Evolutionary conservation across 805 yeast genomes (phyloP).

Genomic region (Kockiozyma suomiensis): DNA sequence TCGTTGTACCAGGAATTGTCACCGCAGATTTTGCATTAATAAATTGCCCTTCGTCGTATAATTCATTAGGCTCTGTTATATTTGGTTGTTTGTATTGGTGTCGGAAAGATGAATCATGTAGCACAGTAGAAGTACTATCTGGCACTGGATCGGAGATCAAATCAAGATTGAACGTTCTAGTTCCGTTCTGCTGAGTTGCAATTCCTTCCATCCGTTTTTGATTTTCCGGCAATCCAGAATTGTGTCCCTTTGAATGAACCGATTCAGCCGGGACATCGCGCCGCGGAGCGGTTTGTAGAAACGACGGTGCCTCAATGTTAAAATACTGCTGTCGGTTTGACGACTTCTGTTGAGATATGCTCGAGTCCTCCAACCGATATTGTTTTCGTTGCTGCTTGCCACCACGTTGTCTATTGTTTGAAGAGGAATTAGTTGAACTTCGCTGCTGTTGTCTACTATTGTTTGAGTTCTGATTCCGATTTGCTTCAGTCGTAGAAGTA

Average conservation of each 20-base stretch:
- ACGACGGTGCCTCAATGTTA: neutral
- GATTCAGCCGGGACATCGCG: no score
- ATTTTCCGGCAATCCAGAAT: neutral
- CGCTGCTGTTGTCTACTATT: neutral
- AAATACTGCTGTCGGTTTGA: neutral
- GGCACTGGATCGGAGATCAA: neutral
- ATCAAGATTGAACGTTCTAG: neutral
- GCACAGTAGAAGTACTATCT: neutral
- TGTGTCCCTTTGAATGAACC: neutral
- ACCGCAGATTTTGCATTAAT: neutral
- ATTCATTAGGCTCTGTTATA: neutral
- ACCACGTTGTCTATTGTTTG: neutral
- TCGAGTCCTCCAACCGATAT: no score
- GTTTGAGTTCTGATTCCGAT: neutral
- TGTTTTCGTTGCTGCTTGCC: no score
- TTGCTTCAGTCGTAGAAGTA: neutral
- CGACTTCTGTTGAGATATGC: neutral
- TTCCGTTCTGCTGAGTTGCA: no score
- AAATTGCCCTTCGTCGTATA: constrained; percentile 15
- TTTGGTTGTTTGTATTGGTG: neutral
- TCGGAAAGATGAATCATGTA: neutral
- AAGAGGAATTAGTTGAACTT: neutral
- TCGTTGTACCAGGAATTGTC: constrained; percentile 32
- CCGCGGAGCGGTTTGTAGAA: neutral
- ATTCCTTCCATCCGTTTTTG: neutral